Evolutionary conservation across 2,329 filamentous ascomycete genomes (phyloP), one percentile per base, ranked within the genome.

Genomic region (Pleoardoris graminearum): DNA sequence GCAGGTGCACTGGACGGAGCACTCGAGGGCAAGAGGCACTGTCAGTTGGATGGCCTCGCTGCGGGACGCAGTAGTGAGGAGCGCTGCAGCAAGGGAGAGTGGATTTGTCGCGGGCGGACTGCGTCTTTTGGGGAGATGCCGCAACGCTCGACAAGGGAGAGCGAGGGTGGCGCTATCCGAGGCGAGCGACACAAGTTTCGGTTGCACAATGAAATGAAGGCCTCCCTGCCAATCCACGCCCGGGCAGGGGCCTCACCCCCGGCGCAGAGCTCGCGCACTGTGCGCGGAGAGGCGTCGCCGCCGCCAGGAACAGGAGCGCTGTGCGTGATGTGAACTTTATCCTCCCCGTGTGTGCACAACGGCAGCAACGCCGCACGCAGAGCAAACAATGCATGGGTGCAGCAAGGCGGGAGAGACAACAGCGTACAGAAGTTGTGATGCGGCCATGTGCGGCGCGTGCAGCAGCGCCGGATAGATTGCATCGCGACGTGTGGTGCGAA

Each of bases 121-220:
- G 65, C 62, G 58, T 62, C 60, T 70, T 70, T 70, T 72, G 66
- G 67, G 67, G 65, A 65, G 53, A 57, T 69, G 67, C 64, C 58
- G 60, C 62, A 53, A 54, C 57, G 54, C 57, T 62, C 52, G 61
- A 55, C 22, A 23, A 67, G 63, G 67, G 60, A 61, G 60, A 59
- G 58, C 63, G 63, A 62, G 50, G 50, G 59, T 54, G 55, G 57
- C 57, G 60, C 68, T 70, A 68, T 61, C 63, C 60, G 57, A 65
- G 68, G 62, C 60, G 35, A 55, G 61, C 59, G 65, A 61, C 62
- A 66, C 63, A 66, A 67, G 64, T 62, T 61, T 70, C 66, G 66
- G 62, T 66, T 70, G 54, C 55, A 61, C 60, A 55, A 63, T 60
- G 65, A 70, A 69, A 70, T 70, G 67, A 69, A 58, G 57, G 48